phyloP scores from a whole-genome alignment of 169 alveolate genomes.

The Plasmodium gonderi region DNA sequence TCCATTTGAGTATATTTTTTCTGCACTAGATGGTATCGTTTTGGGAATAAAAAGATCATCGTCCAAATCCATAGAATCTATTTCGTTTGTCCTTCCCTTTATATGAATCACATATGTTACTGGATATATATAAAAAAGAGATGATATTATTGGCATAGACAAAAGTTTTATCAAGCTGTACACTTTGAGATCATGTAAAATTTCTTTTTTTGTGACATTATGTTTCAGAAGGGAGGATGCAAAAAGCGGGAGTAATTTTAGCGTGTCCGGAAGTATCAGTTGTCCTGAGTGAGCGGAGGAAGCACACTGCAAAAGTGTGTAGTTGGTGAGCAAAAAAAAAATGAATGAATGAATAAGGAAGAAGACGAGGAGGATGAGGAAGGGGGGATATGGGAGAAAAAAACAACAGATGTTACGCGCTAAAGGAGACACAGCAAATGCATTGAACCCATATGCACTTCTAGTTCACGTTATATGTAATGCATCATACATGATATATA shows the following conservation, averaged over 20 bases:
- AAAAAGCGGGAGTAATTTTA: conserved; percentile 84
- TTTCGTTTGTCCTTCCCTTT: conserved; percentile 46
- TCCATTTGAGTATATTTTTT: conserved; percentile 84
- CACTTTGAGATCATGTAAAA: conserved; percentile 44
- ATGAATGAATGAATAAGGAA: background rate
- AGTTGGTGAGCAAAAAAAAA: background rate
- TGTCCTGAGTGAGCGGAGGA: conserved; percentile 87
- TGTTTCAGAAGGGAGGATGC: conserved; percentile 84
- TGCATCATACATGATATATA: background rate
- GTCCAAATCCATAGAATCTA: conserved; percentile 61
- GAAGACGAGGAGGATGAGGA: background rate
- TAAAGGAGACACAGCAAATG: background rate
- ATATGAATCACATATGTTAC: conserved; percentile 73
- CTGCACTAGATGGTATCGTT: conserved; percentile 82
- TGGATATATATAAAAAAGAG: conserved; percentile 77
- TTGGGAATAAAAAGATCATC: conserved; percentile 74
- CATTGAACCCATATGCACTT: background rate
- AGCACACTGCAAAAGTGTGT: conserved; percentile 79
- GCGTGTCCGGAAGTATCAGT: conserved; percentile 89
- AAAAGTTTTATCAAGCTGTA: conserved; percentile 52
- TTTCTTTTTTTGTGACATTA: conserved; percentile 41
- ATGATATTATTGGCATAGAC: conserved; percentile 57
- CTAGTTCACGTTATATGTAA: background rate
- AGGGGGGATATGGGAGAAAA: background rate
- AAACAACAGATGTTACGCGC: background rate